Evolutionary conservation across 805 yeast genomes (phyloP).

Genomic region (Saccharomyces jurei): DNA sequence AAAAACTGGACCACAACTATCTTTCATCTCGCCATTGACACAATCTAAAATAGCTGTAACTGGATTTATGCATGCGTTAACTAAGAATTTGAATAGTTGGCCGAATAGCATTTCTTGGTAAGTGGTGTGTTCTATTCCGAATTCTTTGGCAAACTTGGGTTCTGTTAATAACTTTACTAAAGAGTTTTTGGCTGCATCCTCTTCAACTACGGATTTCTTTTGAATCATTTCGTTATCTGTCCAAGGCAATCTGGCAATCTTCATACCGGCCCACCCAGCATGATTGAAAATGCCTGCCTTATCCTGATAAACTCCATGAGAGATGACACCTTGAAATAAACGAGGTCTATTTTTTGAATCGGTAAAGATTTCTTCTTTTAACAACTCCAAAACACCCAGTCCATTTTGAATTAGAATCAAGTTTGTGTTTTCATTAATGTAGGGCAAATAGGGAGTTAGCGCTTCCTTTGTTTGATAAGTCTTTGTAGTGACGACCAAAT

Average conservation of each 20-base stretch:
- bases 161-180: conserved; percentile 26
- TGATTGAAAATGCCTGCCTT: conserved; percentile 39
- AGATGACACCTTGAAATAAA: conserved; percentile 66
- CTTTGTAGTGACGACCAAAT: conserved; percentile 71
- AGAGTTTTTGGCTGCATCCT: conserved; percentile 14
- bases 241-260: conserved; percentile 50
- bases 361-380: conserved; percentile 51
- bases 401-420: conserved; percentile 82
- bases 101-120: conserved; percentile 44
- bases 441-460: conserved; percentile 42
- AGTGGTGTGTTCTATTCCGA: conserved; percentile 31
- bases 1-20: conserved; percentile 34
- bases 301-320: conserved; percentile 70
- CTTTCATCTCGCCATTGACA: conserved; percentile 66
- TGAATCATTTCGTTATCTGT: conserved; percentile 19
- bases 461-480: conserved; percentile 67
- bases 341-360: conserved; percentile 41
- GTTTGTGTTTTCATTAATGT: conserved; percentile 46
- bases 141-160: conserved; percentile 16
- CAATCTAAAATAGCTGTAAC: conserved; percentile 72
- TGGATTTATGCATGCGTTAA: conserved; percentile 80
- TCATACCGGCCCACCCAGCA: conserved; percentile 64
- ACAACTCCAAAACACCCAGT: conserved; percentile 62
- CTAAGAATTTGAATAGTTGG: conserved; percentile 68
- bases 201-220: conserved; percentile 6